Evolutionary conservation across 176 grass and related monocot genomes (phyloP), one percentile per base, ranked within the genome.

Genomic region (Raddia distichophylla): DNA sequence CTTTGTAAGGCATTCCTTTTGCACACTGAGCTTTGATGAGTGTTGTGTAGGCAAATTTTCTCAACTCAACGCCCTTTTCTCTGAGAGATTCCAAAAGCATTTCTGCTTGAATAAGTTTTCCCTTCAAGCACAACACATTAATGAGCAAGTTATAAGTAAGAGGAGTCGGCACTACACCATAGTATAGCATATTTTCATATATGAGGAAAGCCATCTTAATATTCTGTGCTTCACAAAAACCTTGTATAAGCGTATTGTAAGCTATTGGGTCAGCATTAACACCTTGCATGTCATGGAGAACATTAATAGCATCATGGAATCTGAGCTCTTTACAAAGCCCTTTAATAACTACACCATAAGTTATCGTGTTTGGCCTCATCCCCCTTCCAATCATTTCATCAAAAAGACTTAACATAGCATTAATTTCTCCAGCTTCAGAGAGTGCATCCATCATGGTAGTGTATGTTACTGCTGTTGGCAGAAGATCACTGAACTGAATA

Each of bases 381-480:
- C 55, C 74, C 32, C 86, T 91, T 52, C 3, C 46, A 86, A 81
- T 46, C 96, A 99, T 99, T 87, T 99, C 84, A 84, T 93, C 43
- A 48, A 88, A 87, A 63, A 93, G 67, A 50, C 60, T 76, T 47
- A 88, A 48, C 79, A 93, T 84, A 18, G 53, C 53, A 84, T 84
- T 59, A 75, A 79, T 56, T 71, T 93, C 44, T 57, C 86, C 75
- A 76, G 67, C 85, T 88, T 83, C 86, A 83, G 78, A 91, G 82
- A 93, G 87, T 59, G 89, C 93, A 95, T 99, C 80, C 91, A 99
- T 95, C 60, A 95, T 80, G 66, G 86, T 93, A 9, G 91, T 93
- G 75, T 93, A 95, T 37, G 93, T 95, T 72, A 91, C 84, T 22
- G 64, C 49, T 70, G 96, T 98, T 67, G 93, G 93, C 80, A 76